Evolutionary conservation across 805 yeast genomes (phyloP).

Genomic region (Suhomyces faveliae): DNA sequence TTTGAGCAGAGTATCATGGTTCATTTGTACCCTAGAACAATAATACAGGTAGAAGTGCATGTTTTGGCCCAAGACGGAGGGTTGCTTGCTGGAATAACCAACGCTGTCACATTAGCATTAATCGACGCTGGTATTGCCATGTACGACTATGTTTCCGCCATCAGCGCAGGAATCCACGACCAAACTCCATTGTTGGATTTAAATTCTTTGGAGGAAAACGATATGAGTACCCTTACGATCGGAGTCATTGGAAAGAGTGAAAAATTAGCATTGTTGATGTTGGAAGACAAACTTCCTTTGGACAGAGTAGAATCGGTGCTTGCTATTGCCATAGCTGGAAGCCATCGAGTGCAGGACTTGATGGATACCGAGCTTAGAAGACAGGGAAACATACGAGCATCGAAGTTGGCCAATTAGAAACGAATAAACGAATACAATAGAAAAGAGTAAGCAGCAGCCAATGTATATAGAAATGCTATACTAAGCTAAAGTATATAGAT

Average conservation of each 20-base stretch:
- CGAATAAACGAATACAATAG: too few relatives aligned
- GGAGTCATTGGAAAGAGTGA: conserved; percentile 84
- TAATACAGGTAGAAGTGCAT: conserved; percentile 70
- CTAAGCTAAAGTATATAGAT: too few relatives aligned
- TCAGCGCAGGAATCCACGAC: conserved; percentile 78
- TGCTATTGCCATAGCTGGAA: conserved; percentile 83
- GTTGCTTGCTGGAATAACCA: conserved; percentile 70
- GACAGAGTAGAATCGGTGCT: conserved; percentile 75
- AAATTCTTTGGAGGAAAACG: conserved; percentile 78
- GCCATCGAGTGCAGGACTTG: conserved; percentile 73
- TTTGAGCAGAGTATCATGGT: conserved; percentile 72
- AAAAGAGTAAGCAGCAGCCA: too few relatives aligned
- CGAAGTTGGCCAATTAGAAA: conserved; percentile 31
- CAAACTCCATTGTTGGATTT: conserved; percentile 76
- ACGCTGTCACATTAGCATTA: conserved; percentile 84
- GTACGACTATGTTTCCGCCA: conserved; percentile 84
- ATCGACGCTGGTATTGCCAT: conserved; percentile 95
- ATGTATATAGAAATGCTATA: too few relatives aligned
- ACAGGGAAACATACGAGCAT: conserved; percentile 62
- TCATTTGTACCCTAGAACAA: conserved; percentile 78
- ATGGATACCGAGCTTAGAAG: conserved; percentile 84
- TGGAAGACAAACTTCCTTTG: conserved; percentile 83
- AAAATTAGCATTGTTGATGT: conserved; percentile 68
- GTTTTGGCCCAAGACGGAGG: conserved; percentile 93
- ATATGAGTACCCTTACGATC: conserved; percentile 74